Evolutionary conservation across 805 yeast species (phyloP).

Genomic region (Zygosaccharomyces bisporus): DNA sequence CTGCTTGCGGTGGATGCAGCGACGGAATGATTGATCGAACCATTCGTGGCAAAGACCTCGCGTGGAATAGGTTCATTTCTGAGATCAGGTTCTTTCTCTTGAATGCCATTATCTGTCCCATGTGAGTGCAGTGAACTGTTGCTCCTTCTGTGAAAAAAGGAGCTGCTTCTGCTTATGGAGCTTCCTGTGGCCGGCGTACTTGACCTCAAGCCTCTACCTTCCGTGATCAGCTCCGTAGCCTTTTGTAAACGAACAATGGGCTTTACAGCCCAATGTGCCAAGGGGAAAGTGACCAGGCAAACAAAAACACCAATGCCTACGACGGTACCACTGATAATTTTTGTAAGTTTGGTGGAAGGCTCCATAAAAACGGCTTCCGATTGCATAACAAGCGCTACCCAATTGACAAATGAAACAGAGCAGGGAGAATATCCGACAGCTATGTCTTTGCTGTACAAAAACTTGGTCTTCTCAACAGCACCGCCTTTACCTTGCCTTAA

Average conservation of each 20-base stretch:
- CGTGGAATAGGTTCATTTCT: conserved; percentile 2
- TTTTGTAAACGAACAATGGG: conserved; percentile 77
- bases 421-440: conserved; percentile 57
- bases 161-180: conserved; percentile 24
- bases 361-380: conserved; percentile 51
- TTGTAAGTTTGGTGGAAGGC: conserved; percentile 59
- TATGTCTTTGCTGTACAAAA: conserved; percentile 39
- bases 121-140: conserved; percentile 12
- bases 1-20: conserved; percentile 10
- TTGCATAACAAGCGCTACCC: conserved; percentile 79
- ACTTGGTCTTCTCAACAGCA: conserved; percentile 37
- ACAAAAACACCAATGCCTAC: conserved; percentile 73
- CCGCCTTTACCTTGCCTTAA: conserved; percentile 42
- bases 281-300: conserved; percentile 71
- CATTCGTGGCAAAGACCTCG: conserved; percentile 9
- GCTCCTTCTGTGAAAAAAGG: conserved; percentile 16
- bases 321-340: conserved; percentile 73
- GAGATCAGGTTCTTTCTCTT: conserved; percentile 11
- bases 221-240: conserved; percentile 63
- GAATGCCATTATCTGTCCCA: conserved; percentile 3
- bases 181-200: conserved; percentile 21
- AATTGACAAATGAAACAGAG: conserved; percentile 43
- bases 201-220: conserved; percentile 40
- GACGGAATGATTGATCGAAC: conserved; percentile 14
- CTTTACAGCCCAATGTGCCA: conserved; percentile 78